phyloP scores from a whole-genome alignment of 2,329 filamentous ascomycete species.

The Akanthomyces uredinophilus region DNA sequence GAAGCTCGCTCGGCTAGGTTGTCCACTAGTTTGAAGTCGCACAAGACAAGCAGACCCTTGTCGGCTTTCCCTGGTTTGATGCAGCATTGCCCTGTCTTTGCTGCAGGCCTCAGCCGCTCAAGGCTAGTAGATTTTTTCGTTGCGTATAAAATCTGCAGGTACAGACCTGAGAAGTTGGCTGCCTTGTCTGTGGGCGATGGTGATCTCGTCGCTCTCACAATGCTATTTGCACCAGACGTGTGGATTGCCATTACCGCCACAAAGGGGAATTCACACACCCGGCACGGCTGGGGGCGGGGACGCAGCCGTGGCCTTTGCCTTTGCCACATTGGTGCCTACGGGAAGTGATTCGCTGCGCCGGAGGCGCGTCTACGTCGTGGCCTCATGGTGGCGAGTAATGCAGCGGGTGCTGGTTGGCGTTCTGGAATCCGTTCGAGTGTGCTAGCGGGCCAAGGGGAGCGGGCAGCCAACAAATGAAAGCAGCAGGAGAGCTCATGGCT shows the following conservation, averaged over 20 bases:
- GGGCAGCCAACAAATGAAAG: background rate
- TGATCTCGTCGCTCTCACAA: background rate
- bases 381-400: constrained; percentile 8
- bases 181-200: background rate
- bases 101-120: background rate
- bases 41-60: background rate
- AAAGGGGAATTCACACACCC: background rate
- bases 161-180: background rate
- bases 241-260: background rate
- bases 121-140: background rate
- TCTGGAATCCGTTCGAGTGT: background rate
- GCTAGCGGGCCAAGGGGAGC: background rate
- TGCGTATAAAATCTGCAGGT: background rate
- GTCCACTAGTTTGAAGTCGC: background rate
- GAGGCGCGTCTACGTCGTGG: background rate
- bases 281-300: background rate
- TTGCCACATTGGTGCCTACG: background rate
- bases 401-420: background rate
- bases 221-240: background rate
- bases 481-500: background rate
- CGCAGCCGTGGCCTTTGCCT: background rate
- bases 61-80: background rate
- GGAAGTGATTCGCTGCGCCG: background rate
- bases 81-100: background rate
- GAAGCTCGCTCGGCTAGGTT: background rate